Base-by-base conservation (phyloP, 1,139 yeast genomes). In the Candida sanyaensis region DNA sequence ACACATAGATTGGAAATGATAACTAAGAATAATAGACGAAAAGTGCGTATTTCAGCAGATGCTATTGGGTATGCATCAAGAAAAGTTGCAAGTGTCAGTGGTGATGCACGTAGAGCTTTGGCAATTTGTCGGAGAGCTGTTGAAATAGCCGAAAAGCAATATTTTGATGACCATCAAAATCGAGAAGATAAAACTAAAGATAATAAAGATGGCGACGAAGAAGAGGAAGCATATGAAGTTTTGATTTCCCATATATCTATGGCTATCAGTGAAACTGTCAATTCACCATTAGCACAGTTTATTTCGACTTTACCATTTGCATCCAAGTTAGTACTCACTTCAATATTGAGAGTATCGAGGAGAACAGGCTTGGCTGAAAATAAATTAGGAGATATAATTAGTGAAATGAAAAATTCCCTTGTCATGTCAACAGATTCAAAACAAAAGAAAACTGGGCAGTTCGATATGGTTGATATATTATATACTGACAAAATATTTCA, bases 21-120 rank as follows among this genome's bases (percentile, higher is more conserved):
- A 31, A 75, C 81, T 17, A 73, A 68, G 46, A 63, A 68, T 33
- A 66, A 66, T 52, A 62, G 61, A 31, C 61, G 65, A 41, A 71
- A 72, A 44, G 75, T 81, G 21, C 61, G 64, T 9, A 76, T 92
- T 45, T 81, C 82, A 33, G 71, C 76, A 24, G 96, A 88, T 62
- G 97, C 99, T 0, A 81, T 92, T 51, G 93, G 86, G 50, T 91
- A 88, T 72, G 97, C 97, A 0, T 83, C 97, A 1, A 80, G 97
- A 65, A 91, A 91, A 65, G 96, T 93, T 39, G 97, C 98, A 6
- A 85, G 96, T 68, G 97, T 93, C 4, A 88, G 95, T 64, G 99
- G 99, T 49, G 99, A 93, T 71, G 99, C 98, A 1, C 77, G 99
- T 58, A 75, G 98, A 54, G 98, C 97, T 0, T 71, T 95, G 48